Percentiles rank a stretch among this genome's conserved stretches.
phyloP scores from a whole-genome alignment of 345 rosid species.

The Heritiera littoralis region DNA sequence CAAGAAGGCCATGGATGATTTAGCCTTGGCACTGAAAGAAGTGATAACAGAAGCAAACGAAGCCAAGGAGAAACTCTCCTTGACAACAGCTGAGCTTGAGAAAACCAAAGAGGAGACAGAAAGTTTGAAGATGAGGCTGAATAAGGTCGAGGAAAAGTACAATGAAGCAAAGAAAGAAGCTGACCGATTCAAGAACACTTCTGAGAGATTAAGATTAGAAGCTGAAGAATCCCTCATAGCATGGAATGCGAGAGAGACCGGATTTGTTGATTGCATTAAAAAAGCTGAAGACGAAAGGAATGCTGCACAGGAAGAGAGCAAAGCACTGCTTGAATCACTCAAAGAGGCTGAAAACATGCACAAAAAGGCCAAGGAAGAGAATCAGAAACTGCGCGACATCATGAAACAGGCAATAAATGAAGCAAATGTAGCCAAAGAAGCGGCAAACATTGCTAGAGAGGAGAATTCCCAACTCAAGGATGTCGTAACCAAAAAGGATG shows the following conservation, averaged over 20 bases:
- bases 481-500: conserved; percentile 56
- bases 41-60: conserved; percentile 61
- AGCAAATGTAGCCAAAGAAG: conserved; percentile 86
- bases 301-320: conserved; percentile 50
- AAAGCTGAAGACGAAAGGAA: conserved; percentile 74
- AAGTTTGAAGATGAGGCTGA: conserved; percentile 37
- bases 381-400: conserved; percentile 62
- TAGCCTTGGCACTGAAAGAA: conserved; percentile 77
- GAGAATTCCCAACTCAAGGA: conserved; percentile 84
- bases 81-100: conserved; percentile 46
- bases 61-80: conserved; percentile 51
- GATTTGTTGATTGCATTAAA: conserved; percentile 64
- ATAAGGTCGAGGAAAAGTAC: conserved; percentile 35
- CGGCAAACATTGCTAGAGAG: conserved; percentile 63
- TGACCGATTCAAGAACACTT: conserved; percentile 52
- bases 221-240: conserved; percentile 75
- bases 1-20: conserved; percentile 86
- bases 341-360: conserved; percentile 43
- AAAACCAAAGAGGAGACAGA: conserved; percentile 34
- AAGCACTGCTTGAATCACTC: conserved; percentile 47
- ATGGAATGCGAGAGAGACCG: conserved; percentile 80
- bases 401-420: conserved; percentile 87
- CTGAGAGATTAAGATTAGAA: conserved; percentile 66
- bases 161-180: conserved; percentile 54
- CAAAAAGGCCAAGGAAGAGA: conserved; percentile 61